These are phyloP conservation scores for Pythium chondricola DNA, from an alignment of 352 stramenopile genomes.

Conservation along the genomic window DNA sequence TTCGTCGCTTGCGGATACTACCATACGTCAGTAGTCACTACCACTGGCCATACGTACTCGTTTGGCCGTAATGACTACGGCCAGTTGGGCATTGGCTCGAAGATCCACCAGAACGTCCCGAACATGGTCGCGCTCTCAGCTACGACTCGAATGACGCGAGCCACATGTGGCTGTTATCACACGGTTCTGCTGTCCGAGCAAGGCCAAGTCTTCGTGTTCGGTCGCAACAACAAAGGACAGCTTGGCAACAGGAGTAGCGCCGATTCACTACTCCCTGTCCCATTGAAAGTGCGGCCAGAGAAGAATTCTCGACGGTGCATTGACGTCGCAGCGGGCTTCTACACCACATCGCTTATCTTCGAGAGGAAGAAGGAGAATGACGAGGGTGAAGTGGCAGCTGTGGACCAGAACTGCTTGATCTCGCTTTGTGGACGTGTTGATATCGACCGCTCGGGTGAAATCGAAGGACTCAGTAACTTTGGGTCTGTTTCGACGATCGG, in stretches of 20 bases:
- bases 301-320: conserved; percentile 73
- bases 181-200: conserved; percentile 79
- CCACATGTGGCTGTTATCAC: conserved; percentile 84
- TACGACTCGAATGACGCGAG: conserved; percentile 61
- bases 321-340: conserved; percentile 81
- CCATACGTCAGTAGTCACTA: conserved; percentile 69
- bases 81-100: conserved; percentile 79
- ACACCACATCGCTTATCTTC: conserved; percentile 82
- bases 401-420: conserved; percentile 63
- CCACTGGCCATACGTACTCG: conserved; percentile 55
- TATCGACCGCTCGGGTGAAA: conserved; percentile 80
- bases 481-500: conserved; percentile 76
- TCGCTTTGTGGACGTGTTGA: conserved; percentile 77
- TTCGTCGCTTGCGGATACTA: conserved; percentile 87
- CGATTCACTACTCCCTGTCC: conserved; percentile 74
- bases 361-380: conserved; percentile 82
- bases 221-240: conserved; percentile 87
- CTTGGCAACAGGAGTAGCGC: conserved; percentile 80
- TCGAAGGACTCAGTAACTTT: conserved; percentile 87
- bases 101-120: conserved; percentile 75
- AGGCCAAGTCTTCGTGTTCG: conserved; percentile 81
- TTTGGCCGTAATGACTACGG: conserved; percentile 87
- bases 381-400: conserved; percentile 44
- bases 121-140: conserved; percentile 64
- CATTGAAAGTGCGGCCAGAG: conserved; percentile 75